Base-by-base conservation (phyloP, 2,329 filamentous ascomycete genomes). In the Fragosphaeria purpurea region DNA sequence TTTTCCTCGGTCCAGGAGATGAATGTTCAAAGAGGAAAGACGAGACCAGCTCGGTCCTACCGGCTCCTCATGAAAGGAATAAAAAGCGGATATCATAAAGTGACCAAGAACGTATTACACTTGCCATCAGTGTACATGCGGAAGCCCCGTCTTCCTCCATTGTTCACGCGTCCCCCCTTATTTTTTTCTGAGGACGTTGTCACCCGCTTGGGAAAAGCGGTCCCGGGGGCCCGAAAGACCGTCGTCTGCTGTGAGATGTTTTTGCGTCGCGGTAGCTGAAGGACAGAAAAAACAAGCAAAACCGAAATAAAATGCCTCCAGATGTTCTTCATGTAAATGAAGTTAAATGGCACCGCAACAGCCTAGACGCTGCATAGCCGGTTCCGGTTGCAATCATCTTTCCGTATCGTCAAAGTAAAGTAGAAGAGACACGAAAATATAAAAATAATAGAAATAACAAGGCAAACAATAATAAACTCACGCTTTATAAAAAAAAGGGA, bases 191-290 rank as follows among this genome's bases (percentile, higher is more conserved):
- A 38, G 32, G 31, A 11, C 39, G 22, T 22, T 22, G 22, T 22
- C 22, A 22, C 22, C 22, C 22, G 22, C 22, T 22, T 22, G 22
- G 22, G 22, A 22, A 22, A 22, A 22, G 35, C 47, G 51, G 45
- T 50, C 47, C 40, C 42, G 47, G 47, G 47, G 51, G 51, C 47
- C 50, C 43, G 42, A 52, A 43, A 49, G 50, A 42, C 50, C 46
- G 41, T 22, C 22, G 22, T 22, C 22, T 22, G 22, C 22, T 22
- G 22, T 46, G 47, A 39, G 41, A 32, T 32, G 38, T 7, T 43
- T 37, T 42, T 48, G 7, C 33, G 12, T 37, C 32, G 30, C 34
- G 31, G 33, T 35, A 47, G 13, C 31, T 30, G 43, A 35, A 5
- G 6, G 8, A 22, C 22, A 22, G 22, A 22, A 22, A 22, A 22